Conservation (phyloP, 2,329 filamentous ascomycete species). For the Cladosporium halotolerans region DNA sequence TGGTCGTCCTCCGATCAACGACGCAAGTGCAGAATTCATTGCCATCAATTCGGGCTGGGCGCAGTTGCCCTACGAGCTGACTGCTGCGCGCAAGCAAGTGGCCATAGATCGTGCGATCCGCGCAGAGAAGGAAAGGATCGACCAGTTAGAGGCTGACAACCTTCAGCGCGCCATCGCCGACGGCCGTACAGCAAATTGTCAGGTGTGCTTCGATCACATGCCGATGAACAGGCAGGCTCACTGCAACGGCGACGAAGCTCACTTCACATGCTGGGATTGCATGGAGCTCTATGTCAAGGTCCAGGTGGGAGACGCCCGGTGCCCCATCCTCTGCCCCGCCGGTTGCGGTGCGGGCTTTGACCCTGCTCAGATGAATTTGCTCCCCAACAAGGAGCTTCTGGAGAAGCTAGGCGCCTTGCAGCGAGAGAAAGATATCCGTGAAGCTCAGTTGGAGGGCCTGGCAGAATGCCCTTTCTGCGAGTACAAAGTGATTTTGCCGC, state of each 20-base stretch:
- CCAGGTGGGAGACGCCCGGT: constrained; percentile 63
- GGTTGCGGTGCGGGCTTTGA: constrained; percentile 60
- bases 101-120: constrained; percentile 16
- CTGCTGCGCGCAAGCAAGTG: constrained; percentile 28
- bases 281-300: constrained; percentile 59
- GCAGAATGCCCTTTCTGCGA: constrained; percentile 76
- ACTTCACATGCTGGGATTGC: constrained; percentile 67
- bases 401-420: constrained; percentile 64
- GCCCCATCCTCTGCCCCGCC: constrained; percentile 60
- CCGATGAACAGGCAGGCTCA: constrained; percentile 62
- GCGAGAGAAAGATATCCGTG: constrained; percentile 61
- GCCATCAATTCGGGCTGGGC: constrained; percentile 19
- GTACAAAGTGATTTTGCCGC: constrained; percentile 67
- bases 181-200: constrained; percentile 56
- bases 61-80: constrained; percentile 27
- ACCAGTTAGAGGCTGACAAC: constrained; percentile 32
- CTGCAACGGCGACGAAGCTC: constrained; percentile 54
- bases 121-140: constrained; percentile 17
- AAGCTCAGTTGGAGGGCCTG: constrained; percentile 65
- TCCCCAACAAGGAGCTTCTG: constrained; percentile 53
- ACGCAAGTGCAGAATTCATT: constrained; percentile 19
- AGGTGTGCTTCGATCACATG: constrained; percentile 61
- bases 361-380: constrained; percentile 47
- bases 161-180: constrained; percentile 28
- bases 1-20: constrained; percentile 17